phyloP scores from a whole-genome alignment of 2,329 filamentous ascomycete genomes.

The Cordyceps tenuipes region DNA sequence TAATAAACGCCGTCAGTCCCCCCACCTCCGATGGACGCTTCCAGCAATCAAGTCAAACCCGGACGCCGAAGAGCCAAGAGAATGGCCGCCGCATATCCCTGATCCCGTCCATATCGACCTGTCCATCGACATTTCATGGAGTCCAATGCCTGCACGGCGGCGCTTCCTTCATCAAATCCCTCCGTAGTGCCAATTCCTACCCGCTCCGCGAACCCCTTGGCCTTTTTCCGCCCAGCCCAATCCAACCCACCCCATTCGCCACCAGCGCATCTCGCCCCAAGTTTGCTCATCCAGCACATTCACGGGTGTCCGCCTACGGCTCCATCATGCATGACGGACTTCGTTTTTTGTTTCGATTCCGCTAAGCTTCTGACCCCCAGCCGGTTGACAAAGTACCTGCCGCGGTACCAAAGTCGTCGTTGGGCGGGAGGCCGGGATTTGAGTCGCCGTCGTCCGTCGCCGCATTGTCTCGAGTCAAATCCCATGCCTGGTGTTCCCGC shows the following conservation, averaged over 20 bases:
- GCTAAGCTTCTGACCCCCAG: background rate
- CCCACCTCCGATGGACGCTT: background rate
- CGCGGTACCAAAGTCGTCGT: conserved; percentile 4
- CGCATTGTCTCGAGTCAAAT: background rate
- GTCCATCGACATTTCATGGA: background rate
- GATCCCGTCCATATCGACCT: background rate
- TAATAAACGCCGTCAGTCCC: too few species aligned
- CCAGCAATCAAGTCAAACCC: too few species aligned
- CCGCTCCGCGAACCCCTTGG: too few species aligned
- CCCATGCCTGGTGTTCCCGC: background rate
- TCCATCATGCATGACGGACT: background rate
- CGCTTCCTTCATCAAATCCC: too few species aligned
- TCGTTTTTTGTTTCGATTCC: background rate
- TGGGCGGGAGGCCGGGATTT: too few species aligned
- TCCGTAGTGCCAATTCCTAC: too few species aligned
- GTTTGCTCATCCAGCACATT: background rate
- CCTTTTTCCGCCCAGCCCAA: background rate
- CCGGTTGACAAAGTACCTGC: background rate
- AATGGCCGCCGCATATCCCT: background rate
- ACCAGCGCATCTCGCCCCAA: background rate
- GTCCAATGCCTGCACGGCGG: background rate
- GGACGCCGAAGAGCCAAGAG: too few species aligned
- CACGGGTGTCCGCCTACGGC: background rate
- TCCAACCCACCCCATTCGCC: background rate
- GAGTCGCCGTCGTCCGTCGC: too few species aligned